A percentile compares a stretch with the other conserved stretches of the same genome.
These are phyloP conservation scores for Neophaeococcomyces aloes DNA, from an alignment of 2,329 filamentous ascomycete species.

Conservation along the genomic window DNA sequence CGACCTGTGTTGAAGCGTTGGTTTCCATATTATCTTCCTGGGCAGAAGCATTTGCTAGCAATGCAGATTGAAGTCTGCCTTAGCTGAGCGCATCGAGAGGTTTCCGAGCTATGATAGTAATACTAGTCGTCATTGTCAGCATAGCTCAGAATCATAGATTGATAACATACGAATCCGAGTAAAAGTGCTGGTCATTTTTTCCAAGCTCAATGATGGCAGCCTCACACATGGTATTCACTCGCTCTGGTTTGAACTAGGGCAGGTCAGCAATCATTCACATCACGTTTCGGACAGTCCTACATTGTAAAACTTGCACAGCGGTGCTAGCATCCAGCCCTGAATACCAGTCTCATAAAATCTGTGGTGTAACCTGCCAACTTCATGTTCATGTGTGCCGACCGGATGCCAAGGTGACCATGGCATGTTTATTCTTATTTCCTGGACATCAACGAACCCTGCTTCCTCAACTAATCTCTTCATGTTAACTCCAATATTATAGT, in stretches of 20 bases:
- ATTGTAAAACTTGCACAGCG: slow-evolving; percentile 25
- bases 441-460: slow-evolving; percentile 23
- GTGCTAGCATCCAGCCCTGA: slow-evolving; percentile 26
- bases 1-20: too few relatives aligned
- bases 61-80: not conserved
- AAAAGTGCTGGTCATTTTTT: not conserved
- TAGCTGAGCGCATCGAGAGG: not conserved
- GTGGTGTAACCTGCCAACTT: slow-evolving; percentile 23
- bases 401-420: slow-evolving; percentile 24
- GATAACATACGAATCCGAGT: not conserved
- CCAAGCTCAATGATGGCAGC: not conserved
- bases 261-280: not conserved
- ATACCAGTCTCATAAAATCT: slow-evolving; percentile 24
- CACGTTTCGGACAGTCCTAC: not conserved
- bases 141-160: not conserved
- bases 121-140: not conserved
- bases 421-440: slow-evolving; percentile 17
- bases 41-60: too few relatives aligned
- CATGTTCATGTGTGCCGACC: slow-evolving; percentile 22
- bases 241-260: not conserved
- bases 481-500: slow-evolving; percentile 2
- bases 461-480: slow-evolving; percentile 14
- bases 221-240: slow-evolving; percentile 5
- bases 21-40: too few relatives aligned
- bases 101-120: slow-evolving; percentile 6